Evolutionary conservation across 495 filamentous ascomycete species (phyloP).

Genomic region (Amphirosellinia nigrospora): DNA sequence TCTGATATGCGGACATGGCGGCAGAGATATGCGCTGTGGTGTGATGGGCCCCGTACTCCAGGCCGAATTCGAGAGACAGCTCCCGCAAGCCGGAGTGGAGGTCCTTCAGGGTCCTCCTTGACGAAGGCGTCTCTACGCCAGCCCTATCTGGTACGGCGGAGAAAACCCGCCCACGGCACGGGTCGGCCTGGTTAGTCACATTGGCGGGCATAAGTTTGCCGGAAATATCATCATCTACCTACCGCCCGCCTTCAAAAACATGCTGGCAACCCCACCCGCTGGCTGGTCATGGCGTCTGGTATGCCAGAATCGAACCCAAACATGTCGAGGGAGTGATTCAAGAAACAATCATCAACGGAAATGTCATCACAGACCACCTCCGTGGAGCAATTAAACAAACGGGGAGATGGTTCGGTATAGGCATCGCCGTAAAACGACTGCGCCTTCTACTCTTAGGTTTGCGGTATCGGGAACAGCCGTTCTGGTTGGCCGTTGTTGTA

Average conservation of each 20-base stretch:
- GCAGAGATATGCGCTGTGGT: constrained; percentile 81
- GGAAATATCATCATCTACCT: constrained; percentile 94
- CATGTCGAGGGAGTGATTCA: constrained; percentile 86
- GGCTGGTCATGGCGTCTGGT: constrained; percentile 89
- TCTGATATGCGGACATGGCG: constrained; percentile 83
- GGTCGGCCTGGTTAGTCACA: constrained; percentile 82
- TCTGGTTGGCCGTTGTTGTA: neutral
- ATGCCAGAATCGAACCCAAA: constrained; percentile 83
- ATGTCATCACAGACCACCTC: constrained; percentile 77
- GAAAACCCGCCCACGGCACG: constrained; percentile 51
- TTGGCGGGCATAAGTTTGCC: constrained; percentile 92
- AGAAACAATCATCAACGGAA: constrained; percentile 78
- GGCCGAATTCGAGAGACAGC: constrained; percentile 65
- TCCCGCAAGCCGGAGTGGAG: constrained; percentile 44
- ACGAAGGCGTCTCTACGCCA: constrained; percentile 32
- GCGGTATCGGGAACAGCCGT: neutral
- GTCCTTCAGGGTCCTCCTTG: constrained; percentile 45
- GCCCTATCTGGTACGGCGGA: constrained; percentile 29
- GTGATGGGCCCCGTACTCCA: constrained; percentile 74
- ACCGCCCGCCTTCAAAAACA: constrained; percentile 59
- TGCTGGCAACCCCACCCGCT: constrained; percentile 58
- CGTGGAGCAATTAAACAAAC: constrained; percentile 63
- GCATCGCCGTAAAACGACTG: neutral
- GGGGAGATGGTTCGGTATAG: constrained; percentile 51
- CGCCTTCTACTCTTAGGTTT: constrained; percentile 3